These are phyloP conservation scores for Plasmodium inui DNA, from an alignment of 169 alveolate genomes.

Conservation along the genomic window DNA sequence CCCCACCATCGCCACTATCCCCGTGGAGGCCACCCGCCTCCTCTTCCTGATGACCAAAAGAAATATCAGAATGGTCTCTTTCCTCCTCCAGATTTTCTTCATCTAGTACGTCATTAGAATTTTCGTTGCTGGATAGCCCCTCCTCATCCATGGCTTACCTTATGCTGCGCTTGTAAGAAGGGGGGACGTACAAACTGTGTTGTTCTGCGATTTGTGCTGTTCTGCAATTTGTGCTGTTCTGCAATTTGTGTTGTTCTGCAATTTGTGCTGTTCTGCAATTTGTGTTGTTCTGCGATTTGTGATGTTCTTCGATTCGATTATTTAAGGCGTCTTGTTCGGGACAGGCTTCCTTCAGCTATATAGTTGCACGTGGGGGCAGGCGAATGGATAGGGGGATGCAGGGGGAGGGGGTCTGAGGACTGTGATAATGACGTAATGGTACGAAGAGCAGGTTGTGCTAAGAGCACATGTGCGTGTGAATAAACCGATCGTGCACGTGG, in stretches of 20 bases:
- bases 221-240: too few species aligned
- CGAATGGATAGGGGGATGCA: background rate
- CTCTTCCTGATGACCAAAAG: background rate
- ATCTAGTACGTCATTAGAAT: constrained; percentile 19
- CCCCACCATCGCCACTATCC: background rate
- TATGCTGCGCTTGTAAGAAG: background rate
- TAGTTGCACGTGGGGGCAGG: background rate
- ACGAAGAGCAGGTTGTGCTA: background rate
- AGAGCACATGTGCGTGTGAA: background rate
- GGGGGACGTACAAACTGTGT: background rate
- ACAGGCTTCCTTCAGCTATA: background rate
- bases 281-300: background rate
- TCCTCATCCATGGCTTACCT: constrained; percentile 11
- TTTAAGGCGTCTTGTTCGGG: background rate
- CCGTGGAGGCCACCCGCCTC: background rate
- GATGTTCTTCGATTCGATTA: background rate
- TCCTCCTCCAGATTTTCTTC: constrained; percentile 44
- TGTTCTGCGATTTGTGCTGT: background rate
- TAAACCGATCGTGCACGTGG: background rate
- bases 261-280: too few species aligned
- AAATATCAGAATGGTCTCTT: background rate
- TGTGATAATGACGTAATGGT: background rate
- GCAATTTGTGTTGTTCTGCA: background rate
- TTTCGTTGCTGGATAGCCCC: constrained; percentile 26
- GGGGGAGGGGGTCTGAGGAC: background rate